These are phyloP conservation scores for Pleurotus ostreatus DNA, from an alignment of 768 basidiomycete genomes.

Conservation along the genomic window DNA sequence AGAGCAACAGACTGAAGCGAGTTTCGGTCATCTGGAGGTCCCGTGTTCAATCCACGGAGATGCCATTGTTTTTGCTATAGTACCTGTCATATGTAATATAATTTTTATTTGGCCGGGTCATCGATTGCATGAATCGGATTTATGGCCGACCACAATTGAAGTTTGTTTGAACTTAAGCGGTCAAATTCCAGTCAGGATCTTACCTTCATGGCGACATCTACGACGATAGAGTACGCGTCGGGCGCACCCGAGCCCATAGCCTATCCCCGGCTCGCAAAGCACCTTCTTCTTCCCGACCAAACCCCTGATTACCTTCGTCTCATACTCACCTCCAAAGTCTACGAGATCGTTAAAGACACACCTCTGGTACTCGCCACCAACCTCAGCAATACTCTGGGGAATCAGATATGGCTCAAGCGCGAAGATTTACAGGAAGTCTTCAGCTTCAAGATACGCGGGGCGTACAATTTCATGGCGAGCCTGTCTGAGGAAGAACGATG, in stretches of 20 bases:
- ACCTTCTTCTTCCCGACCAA: slow-evolving; percentile 58
- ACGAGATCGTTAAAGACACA: slow-evolving; percentile 85
- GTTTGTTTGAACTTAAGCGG: no score
- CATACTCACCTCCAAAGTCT: slow-evolving; percentile 86
- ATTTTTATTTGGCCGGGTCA: no score
- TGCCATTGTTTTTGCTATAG: slow-evolving; percentile 40
- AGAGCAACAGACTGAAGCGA: slow-evolving; percentile 68
- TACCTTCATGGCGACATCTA: slow-evolving; percentile 35
- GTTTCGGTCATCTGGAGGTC: slow-evolving; percentile 59
- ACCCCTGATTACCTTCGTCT: slow-evolving; percentile 87
- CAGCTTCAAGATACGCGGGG: slow-evolving; percentile 97
- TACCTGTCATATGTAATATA: neutral
- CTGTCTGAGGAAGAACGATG: slow-evolving; percentile 85
- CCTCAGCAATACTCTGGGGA: slow-evolving; percentile 84
- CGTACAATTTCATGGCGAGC: slow-evolving; percentile 97
- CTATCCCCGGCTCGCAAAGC: slow-evolving; percentile 66
- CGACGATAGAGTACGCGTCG: slow-evolving; percentile 67
- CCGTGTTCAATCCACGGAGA: slow-evolving; percentile 78
- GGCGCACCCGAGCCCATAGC: slow-evolving; percentile 59
- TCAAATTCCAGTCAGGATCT: neutral
- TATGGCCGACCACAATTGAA: no score
- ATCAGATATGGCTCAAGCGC: slow-evolving; percentile 93
- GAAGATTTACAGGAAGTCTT: slow-evolving; percentile 98
- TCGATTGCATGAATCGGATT: no score
- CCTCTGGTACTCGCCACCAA: slow-evolving; percentile 86